Percentiles rank a stretch among this genome's conserved stretches.
Evolutionary conservation across 192 early-diverging fungal genomes (phyloP).

Genomic region (Coemansia sp.): DNA sequence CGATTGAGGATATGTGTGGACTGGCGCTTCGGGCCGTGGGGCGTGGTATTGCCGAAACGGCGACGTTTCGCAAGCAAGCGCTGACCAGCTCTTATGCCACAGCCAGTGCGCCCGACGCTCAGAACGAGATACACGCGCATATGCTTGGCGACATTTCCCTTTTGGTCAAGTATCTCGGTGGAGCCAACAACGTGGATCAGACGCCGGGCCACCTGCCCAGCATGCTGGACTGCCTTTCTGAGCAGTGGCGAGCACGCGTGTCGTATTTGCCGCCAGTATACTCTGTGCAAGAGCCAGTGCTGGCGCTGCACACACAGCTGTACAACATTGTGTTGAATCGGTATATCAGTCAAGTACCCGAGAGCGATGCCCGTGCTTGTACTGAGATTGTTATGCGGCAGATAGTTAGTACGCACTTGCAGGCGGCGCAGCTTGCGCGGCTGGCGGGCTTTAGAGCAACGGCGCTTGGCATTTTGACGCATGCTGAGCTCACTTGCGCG

Average conservation of each 20-base stretch:
- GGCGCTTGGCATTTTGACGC: conserved; percentile 48
- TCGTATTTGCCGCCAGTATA: conserved; percentile 37
- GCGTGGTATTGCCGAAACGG: conserved; percentile 23
- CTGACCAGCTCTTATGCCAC: neutral
- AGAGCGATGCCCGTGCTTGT: neutral
- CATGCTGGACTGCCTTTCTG: conserved; percentile 21
- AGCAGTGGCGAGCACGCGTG: conserved; percentile 45
- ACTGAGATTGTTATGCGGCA: conserved; percentile 25
- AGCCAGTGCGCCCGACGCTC: conserved; percentile 1
- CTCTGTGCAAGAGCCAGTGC: conserved; percentile 49
- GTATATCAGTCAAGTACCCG: neutral
- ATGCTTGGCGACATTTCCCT: conserved; percentile 54
- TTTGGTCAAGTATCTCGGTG: conserved; percentile 20
- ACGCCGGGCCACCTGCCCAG: neutral
- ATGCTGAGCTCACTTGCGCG: conserved; percentile 36
- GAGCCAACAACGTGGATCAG: neutral
- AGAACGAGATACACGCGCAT: conserved; percentile 43
- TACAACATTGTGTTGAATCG: conserved; percentile 33
- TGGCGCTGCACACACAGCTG: conserved; percentile 48
- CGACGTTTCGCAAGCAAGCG: conserved; percentile 4
- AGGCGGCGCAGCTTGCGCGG: conserved; percentile 53
- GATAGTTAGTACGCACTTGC: conserved; percentile 34
- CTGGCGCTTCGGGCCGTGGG: conserved; percentile 30
- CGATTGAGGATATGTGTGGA: conserved; percentile 16
- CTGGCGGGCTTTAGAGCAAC: conserved; percentile 43